Percentiles rank a stretch among this genome's conserved stretches.
Evolutionary conservation across 73 alveolate species (phyloP).

Genomic region (Effrenium voratum): DNA sequence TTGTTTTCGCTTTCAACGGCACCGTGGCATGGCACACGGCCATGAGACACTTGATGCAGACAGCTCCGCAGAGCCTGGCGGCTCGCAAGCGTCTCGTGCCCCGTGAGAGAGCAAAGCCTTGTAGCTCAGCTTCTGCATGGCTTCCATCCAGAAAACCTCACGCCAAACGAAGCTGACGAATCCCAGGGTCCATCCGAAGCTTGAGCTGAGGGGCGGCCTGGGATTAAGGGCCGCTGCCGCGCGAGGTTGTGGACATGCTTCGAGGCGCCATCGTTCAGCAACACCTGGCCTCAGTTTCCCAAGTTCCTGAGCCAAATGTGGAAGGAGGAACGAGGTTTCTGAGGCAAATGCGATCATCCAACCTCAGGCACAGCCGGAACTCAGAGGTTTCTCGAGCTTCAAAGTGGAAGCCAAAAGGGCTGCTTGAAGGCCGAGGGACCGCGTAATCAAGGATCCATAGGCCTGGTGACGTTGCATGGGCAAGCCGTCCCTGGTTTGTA

Average conservation of each 20-base stretch:
- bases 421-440: too few species aligned
- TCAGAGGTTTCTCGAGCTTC: too few species aligned
- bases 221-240: conserved; percentile 9
- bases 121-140: neutral
- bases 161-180: too few species aligned
- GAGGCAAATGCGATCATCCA: too few species aligned
- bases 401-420: too few species aligned
- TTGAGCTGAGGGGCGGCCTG: neutral
- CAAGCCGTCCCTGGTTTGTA: conserved; percentile 21
- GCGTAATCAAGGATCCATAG: conserved; percentile 27
- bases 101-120: neutral
- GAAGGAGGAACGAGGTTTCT: too few species aligned
- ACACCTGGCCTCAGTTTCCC: conserved; percentile 46
- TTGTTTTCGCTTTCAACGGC: too few species aligned
- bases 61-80: neutral
- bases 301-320: too few species aligned
- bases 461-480: conserved; percentile 89
- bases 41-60: neutral
- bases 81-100: neutral
- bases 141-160: neutral
- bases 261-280: conserved; percentile 37
- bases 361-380: too few species aligned
- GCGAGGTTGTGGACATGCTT: conserved; percentile 43
- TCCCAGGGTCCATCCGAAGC: too few species aligned
- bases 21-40: conserved; percentile 40